These are phyloP conservation scores for Coemansia asiatica DNA, from an alignment of 192 early-diverging fungal genomes.

Conservation along the genomic window DNA sequence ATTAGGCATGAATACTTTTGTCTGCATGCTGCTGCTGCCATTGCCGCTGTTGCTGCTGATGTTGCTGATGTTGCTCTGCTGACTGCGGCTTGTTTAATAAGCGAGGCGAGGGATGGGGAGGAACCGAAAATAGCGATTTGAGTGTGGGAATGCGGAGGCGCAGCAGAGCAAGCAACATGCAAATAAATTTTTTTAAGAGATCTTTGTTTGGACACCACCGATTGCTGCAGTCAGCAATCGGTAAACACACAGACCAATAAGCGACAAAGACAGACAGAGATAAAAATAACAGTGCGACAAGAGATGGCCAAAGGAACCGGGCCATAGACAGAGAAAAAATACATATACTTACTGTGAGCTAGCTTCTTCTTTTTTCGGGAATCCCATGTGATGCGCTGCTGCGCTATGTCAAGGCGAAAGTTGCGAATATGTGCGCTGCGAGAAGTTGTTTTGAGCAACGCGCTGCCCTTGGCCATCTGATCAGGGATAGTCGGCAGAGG, in stretches of 20 bases:
- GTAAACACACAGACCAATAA: slow-evolving; percentile 2
- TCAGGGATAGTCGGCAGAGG: slow-evolving; percentile 36
- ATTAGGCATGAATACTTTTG: neutral
- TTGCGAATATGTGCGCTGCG: slow-evolving; percentile 42
- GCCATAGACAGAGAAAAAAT: neutral
- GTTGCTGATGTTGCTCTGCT: no score
- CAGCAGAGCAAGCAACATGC: neutral
- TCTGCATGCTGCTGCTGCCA: neutral
- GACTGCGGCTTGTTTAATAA: neutral
- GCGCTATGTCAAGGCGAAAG: slow-evolving; percentile 54
- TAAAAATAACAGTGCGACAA: no score
- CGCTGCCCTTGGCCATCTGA: slow-evolving; percentile 38
- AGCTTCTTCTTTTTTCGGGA: slow-evolving; percentile 57
- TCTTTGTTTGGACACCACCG: neutral
- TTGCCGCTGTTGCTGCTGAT: neutral
- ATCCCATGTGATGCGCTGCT: slow-evolving; percentile 56
- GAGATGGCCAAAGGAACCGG: neutral
- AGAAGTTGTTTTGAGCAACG: slow-evolving; percentile 53
- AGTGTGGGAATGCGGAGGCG: slow-evolving; percentile 1
- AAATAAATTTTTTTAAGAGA: neutral
- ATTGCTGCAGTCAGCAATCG: neutral
- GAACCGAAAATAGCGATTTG: neutral
- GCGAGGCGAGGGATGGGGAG: neutral
- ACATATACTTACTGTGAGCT: slow-evolving; percentile 46
- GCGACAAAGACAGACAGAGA: neutral